Evolutionary conservation across 345 rosid species (phyloP).

Genomic region (Pistacia integerrima): DNA sequence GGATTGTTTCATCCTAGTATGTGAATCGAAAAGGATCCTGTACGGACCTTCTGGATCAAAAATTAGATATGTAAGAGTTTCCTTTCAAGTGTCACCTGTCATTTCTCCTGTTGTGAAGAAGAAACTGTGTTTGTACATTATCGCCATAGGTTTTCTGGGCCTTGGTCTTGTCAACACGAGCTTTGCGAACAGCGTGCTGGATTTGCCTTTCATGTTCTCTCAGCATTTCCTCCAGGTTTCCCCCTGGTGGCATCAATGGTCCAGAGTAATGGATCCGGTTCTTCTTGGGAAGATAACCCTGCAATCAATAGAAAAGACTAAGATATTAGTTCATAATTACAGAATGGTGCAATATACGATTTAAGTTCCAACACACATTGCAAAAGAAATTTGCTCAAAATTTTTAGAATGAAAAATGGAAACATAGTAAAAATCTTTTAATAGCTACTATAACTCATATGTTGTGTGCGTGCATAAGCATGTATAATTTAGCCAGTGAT

Average conservation of each 20-base stretch:
- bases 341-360: not conserved
- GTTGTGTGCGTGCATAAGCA: not conserved
- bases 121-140: constrained; percentile 36
- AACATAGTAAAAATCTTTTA: too few relatives aligned
- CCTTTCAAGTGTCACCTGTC: constrained; percentile 35
- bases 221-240: constrained; percentile 85
- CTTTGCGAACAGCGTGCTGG: constrained; percentile 78
- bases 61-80: constrained; percentile 7
- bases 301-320: constrained; percentile 23
- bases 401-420: too few relatives aligned
- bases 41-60: constrained; percentile 8
- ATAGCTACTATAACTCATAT: not conserved
- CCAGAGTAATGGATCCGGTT: constrained; percentile 68
- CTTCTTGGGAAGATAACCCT: constrained; percentile 43
- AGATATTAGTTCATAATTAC: constrained; percentile 9
- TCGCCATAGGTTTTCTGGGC: constrained; percentile 23
- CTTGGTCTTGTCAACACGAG: constrained; percentile 60
- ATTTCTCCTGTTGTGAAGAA: constrained; percentile 31
- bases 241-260: constrained; percentile 61
- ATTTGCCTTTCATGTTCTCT: constrained; percentile 85
- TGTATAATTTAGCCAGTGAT: not conserved
- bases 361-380: not conserved
- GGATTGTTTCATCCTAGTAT: not conserved
- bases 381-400: not conserved
- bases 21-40: not conserved